Evolutionary conservation across 1,284 basidiomycete species (phyloP).

Genomic region (Moniliophthora roreri): DNA sequence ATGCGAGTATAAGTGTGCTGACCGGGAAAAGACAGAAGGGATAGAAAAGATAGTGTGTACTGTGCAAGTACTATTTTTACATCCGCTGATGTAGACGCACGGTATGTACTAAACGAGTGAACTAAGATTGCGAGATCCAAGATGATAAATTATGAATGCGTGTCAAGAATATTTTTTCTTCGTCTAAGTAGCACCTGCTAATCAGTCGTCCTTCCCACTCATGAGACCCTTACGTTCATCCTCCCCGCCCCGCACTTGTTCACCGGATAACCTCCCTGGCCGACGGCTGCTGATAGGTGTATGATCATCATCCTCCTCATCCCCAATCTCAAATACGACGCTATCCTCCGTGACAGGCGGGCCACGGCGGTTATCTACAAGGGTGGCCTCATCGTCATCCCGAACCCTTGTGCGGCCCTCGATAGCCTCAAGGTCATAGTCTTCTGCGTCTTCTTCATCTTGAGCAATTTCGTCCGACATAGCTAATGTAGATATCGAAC

Average conservation of each 20-base stretch:
- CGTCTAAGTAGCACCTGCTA: too few relatives aligned
- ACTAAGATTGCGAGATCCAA: too few relatives aligned
- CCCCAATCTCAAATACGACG: slow-evolving; percentile 92
- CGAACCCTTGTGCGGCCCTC: slow-evolving; percentile 51
- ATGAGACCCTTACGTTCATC: slow-evolving; percentile 71
- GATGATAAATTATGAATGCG: too few relatives aligned
- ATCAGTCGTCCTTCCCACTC: slow-evolving; percentile 10
- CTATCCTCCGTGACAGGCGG: slow-evolving; percentile 61
- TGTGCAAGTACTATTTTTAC: too few relatives aligned
- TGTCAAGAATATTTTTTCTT: too few relatives aligned
- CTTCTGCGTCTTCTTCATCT: slow-evolving; percentile 91
- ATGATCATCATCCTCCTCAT: slow-evolving; percentile 78
- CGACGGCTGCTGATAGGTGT: slow-evolving; percentile 54
- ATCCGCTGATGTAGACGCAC: too few relatives aligned
- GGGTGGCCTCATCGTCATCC: slow-evolving; percentile 64
- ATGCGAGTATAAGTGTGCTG: too few relatives aligned
- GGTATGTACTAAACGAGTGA: too few relatives aligned
- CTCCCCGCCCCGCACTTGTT: slow-evolving; percentile 41
- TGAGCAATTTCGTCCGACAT: slow-evolving; percentile 86
- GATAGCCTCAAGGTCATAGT: slow-evolving; percentile 84
- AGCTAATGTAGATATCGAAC: slow-evolving; percentile 56
- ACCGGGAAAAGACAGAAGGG: too few relatives aligned
- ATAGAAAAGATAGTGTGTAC: too few relatives aligned
- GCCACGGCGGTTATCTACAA: slow-evolving; percentile 57
- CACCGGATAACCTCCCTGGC: slow-evolving; percentile 42